Base-by-base conservation (phyloP, 2,329 filamentous ascomycete species). In the Chalaropsis thielavioides region DNA sequence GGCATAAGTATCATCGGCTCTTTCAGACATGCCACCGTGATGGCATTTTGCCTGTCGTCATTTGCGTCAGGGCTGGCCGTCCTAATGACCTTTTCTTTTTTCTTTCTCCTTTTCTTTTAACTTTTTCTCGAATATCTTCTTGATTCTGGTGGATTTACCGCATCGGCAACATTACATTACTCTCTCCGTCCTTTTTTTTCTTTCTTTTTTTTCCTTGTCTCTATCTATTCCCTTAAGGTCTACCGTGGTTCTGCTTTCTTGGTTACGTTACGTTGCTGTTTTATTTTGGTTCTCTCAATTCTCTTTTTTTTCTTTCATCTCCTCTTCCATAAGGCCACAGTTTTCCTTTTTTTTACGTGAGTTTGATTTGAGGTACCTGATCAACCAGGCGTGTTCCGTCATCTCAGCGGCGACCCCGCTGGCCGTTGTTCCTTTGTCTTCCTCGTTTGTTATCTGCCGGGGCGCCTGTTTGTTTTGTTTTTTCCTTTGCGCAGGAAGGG, bases 181-280 rank as follows among this genome's bases (percentile, higher is more conserved):
- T 51, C 46, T 15, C 22, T 24, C 19, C 46, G 11, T 27, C 19
- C 46, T 51, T 61, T 69, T 69, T 67, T 67, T 68, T 51, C 35
- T 49, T 22, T 27, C n/a, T 19, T 69, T 56, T 60, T 63, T 56
- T 65, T 69, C 62, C 64, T 66, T 60, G 65, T 46, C 67, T 65
- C 68, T 56, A 63, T 54, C 61, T 61, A 44, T 51, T 58, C 54
- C 54, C 54, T 58, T 58, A 38, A 58, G 54, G 54, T 58, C 54
- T 38, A 17, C 27, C 17, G 54, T 19, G 54, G 54, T 58, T 58
- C 54, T 58, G 54, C 22, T 68, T 66, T 65, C 62, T 49, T 67
- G 67, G 68, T 64, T 27, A 67, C 65, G 41, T 64, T 68, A 68
- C 63, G 67, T 68, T 67, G 67, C 66, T 69, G 66, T 68, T 68